Base-by-base conservation (phyloP, 176 grass and related monocot genomes). In the Aegilops speltoides region DNA sequence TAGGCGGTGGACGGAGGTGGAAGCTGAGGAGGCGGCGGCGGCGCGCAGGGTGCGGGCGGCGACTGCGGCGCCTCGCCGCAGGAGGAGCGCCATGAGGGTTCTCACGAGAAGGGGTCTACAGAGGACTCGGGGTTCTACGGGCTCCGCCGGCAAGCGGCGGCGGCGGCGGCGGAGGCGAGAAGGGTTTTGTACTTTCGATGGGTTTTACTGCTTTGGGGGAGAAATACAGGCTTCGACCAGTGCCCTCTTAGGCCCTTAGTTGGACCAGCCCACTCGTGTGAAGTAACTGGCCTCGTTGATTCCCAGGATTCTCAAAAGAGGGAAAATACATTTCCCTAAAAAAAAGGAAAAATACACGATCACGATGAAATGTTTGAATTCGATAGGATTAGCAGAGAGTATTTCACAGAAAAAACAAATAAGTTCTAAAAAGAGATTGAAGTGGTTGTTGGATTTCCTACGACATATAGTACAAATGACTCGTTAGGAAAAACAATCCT, bases 31-130 rank as follows among this genome's bases (percentile, higher is more conserved):
- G 24, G 31, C 59, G 41, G 87, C 87, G 34, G 67, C 77, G 19
- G 77, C 63, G 63, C 86, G 82, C 70, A 91, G 45, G 37, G 93
- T 79, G 82, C 80, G 87, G 43, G 88, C 62, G 34, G 76, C 82
- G 45, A 86, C 33, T 15, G 79, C 68, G 41, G 62, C 61, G 34
- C 74, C 87, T 81, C 90, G 82, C 38, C 90, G 83, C 43, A 83
- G 83, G 34, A 93, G 79, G 82, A 78, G 78, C 37, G 88, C 76
- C 86, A 93, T 85, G 48, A 56, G 48, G 41, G 15, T 34, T 79
- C 25, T 65, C 8, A 12, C 23, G 41, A 73, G 31, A 40, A 73
- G 36, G 68, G 68, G 32, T 77, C 56, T 84, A 25, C 15, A 50
- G 86, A 84, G 62, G 54, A 10, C 40, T 79, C 41, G 68, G 78